phyloP scores from a whole-genome alignment of 306 rosid genomes.

The Cucumis hystrix region DNA sequence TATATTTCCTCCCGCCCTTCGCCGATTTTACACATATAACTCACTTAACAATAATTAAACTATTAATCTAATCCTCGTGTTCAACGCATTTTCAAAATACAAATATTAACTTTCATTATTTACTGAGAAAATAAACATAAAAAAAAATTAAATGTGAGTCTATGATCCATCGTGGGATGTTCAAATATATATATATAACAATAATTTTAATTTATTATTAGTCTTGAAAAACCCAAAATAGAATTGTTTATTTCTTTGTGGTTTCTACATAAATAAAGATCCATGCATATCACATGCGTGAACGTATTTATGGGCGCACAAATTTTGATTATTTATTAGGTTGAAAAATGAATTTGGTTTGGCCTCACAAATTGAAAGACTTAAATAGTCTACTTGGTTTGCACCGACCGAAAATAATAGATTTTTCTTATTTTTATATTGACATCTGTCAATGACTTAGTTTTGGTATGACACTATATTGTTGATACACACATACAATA shows the following conservation, averaged over 20 bases:
- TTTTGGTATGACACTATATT: not conserved
- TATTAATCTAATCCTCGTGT: not conserved
- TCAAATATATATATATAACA: no score
- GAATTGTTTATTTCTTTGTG: no score
- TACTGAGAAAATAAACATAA: not conserved
- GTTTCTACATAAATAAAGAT: not conserved
- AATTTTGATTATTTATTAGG: no score
- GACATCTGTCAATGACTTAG: not conserved
- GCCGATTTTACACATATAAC: not conserved
- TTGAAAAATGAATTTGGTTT: not conserved
- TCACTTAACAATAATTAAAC: not conserved
- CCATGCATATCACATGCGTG: not conserved
- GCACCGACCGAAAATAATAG: not conserved
- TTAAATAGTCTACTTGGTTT: not conserved
- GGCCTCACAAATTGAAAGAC: not conserved
- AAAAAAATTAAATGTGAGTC: no score
- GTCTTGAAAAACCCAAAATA: no score
- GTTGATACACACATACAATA: no score
- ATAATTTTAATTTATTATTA: no score
- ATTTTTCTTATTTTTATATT: not conserved
- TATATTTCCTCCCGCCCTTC: not conserved
- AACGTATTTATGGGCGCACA: not conserved
- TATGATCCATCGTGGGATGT: no score
- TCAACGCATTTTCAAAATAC: not conserved
- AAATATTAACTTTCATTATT: not conserved